These are phyloP conservation scores for Aspergillus tanneri DNA, from an alignment of 2,329 filamentous ascomycete species.

Conservation along the genomic window DNA sequence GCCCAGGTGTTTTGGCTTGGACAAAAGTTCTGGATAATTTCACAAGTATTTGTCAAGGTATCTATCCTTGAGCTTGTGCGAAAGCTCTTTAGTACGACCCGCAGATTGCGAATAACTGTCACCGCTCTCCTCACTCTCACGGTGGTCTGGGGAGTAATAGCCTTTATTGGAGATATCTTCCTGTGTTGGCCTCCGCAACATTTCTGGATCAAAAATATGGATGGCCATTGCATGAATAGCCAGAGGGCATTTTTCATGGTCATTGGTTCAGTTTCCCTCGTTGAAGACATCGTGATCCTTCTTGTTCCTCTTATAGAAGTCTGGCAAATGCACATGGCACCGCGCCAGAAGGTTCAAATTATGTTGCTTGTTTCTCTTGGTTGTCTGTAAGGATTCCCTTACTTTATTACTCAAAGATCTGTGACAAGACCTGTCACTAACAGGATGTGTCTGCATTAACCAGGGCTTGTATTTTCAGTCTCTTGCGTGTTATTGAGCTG, in stretches of 20 bases:
- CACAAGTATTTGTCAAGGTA: constrained; percentile 8
- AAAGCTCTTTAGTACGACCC: neutral
- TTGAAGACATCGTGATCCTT: constrained; percentile 7
- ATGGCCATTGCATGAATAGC: constrained; percentile 1
- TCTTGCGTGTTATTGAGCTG: constrained; percentile 7
- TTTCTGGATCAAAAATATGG: constrained; percentile 3
- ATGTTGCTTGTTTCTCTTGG: constrained; percentile 7
- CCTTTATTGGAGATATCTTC: constrained; percentile 4
- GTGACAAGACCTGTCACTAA: too few species aligned
- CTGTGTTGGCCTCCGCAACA: constrained; percentile 7
- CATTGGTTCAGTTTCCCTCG: constrained; percentile 3
- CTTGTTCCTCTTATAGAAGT: constrained; percentile 6
- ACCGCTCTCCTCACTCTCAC: constrained; percentile 5
- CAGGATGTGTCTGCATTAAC: neutral
- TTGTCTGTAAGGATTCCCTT: constrained; percentile 2
- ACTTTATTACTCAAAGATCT: too few species aligned
- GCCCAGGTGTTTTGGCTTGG: constrained; percentile 5
- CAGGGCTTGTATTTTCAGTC: constrained; percentile 7
- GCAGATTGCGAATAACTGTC: neutral
- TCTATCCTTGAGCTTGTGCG: constrained; percentile 10
- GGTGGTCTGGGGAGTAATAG: constrained; percentile 7
- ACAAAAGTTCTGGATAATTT: constrained; percentile 7
- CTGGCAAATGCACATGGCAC: constrained; percentile 4
- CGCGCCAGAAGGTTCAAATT: constrained; percentile 2
- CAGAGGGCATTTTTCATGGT: constrained; percentile 1